Conservation (phyloP, 73 alveolate species). For the Paramecium pentaurelia region DNA sequence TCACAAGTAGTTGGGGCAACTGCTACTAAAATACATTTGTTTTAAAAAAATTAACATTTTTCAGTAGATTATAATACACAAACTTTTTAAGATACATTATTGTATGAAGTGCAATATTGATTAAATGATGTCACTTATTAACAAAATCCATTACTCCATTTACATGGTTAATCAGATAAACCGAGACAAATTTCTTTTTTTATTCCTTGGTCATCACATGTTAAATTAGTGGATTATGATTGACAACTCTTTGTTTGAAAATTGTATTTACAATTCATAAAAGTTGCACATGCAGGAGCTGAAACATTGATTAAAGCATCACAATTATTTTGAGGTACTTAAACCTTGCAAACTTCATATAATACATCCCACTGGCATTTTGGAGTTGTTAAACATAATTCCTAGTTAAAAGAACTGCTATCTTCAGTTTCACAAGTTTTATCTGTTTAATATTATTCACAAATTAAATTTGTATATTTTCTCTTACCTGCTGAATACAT, state of each 20-base stretch:
- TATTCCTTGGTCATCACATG: not conserved
- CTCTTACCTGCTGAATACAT: not conserved
- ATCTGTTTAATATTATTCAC: not conserved
- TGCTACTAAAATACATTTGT: not conserved
- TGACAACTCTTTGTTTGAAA: not conserved
- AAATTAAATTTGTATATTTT: not conserved
- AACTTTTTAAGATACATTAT: not conserved
- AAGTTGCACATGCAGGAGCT: not conserved
- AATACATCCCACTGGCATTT: not conserved
- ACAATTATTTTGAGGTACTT: not conserved
- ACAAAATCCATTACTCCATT: not conserved
- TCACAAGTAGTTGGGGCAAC: not conserved
- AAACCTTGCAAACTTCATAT: not conserved
- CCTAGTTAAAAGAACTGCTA: not conserved
- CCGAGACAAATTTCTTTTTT: not conserved
- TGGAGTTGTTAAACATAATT: not conserved
- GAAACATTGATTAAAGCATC: not conserved
- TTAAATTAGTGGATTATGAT: not conserved
- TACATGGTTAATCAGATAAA: not conserved
- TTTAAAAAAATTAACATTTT: not conserved
- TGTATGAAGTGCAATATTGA: not conserved
- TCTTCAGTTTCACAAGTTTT: not conserved
- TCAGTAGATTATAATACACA: not conserved
- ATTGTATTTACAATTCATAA: not conserved
- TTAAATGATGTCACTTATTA: not conserved